phyloP scores from a whole-genome alignment of 345 rosid species.

The Murraya koenigii region DNA sequence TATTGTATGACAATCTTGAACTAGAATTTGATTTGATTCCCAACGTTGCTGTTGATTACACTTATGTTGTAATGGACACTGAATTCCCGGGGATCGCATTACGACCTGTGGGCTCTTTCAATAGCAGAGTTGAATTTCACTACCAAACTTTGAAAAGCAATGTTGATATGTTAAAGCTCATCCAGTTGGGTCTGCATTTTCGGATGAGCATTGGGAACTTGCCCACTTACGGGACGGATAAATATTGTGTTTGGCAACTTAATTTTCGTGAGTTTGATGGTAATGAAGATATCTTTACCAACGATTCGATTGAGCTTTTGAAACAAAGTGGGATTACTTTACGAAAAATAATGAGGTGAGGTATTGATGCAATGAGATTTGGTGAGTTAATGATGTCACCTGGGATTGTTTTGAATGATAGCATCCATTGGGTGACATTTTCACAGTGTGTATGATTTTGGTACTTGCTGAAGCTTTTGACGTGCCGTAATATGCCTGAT shows the following conservation, averaged over 20 bases:
- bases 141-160: no score
- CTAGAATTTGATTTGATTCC: slow-evolving; percentile 67
- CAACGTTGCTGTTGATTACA: slow-evolving; percentile 62
- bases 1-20: slow-evolving; percentile 60
- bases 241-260: slow-evolving; percentile 80
- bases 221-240: slow-evolving; percentile 50
- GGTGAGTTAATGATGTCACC: slow-evolving; percentile 83
- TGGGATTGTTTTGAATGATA: slow-evolving; percentile 72
- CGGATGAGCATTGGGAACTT: no score
- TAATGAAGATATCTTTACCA: slow-evolving; percentile 54
- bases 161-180: no score
- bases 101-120: no score
- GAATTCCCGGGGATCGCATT: no score
- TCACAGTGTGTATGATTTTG: no score
- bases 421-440: slow-evolving; percentile 82
- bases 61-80: slow-evolving; percentile 79
- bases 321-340: slow-evolving; percentile 66
- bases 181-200: no score
- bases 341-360: slow-evolving; percentile 55
- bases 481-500: slow-evolving; percentile 57
- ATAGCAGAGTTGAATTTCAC: no score
- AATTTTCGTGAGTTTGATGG: slow-evolving; percentile 68
- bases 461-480: slow-evolving; percentile 63
- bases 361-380: slow-evolving; percentile 53
- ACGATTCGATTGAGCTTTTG: slow-evolving; percentile 70